phyloP scores from a whole-genome alignment of 2,329 filamentous ascomycete genomes.

The Sporothrix protearum region DNA sequence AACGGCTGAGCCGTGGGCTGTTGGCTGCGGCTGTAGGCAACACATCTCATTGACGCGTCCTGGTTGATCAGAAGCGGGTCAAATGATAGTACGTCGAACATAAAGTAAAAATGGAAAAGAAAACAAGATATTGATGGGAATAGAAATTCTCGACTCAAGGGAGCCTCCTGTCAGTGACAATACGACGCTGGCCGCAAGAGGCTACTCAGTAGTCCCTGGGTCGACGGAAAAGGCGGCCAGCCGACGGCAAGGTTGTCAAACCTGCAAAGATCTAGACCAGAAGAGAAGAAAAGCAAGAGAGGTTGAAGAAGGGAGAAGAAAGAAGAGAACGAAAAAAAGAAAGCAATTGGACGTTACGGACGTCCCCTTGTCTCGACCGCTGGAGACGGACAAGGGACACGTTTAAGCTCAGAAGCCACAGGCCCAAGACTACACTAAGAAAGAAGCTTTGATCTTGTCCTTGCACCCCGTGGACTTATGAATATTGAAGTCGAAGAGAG shows the following conservation, averaged over 20 bases:
- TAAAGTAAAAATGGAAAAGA: not conserved
- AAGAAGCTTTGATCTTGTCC: not conserved
- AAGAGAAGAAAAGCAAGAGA: not conserved
- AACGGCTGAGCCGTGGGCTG: not conserved
- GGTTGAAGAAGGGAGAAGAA: not conserved
- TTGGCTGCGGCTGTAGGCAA: not conserved
- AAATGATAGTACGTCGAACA: no score
- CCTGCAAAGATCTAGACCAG: not conserved
- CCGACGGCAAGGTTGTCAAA: constrained; percentile 12
- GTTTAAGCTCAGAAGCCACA: not conserved
- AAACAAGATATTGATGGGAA: not conserved
- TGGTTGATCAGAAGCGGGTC: not conserved
- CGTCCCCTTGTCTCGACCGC: not conserved
- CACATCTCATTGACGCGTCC: not conserved
- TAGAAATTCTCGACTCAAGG: not conserved
- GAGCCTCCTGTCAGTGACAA: not conserved
- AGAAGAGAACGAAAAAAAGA: not conserved
- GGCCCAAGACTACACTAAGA: not conserved
- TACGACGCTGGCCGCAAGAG: not conserved
- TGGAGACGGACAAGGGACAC: not conserved
- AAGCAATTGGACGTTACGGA: not conserved
- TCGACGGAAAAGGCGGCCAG: not conserved
- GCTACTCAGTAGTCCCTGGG: not conserved
- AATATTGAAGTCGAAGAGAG: not conserved
- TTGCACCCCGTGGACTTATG: not conserved